phyloP scores from a whole-genome alignment of 495 filamentous ascomycete species.

The Aspergillus ellipticus region DNA sequence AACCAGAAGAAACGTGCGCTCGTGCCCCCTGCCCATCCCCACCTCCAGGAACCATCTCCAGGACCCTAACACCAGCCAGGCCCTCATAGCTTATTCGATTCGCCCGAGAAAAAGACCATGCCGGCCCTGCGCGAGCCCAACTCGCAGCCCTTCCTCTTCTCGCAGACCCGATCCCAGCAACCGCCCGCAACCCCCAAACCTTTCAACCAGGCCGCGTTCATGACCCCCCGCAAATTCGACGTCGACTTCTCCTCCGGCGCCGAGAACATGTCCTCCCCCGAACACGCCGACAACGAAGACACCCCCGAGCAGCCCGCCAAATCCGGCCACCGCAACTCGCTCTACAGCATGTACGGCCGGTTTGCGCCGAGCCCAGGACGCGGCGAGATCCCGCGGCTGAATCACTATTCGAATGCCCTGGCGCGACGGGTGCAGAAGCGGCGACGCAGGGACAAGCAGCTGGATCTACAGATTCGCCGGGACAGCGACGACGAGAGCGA shows the following conservation, averaged over 20 bases:
- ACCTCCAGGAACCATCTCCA: neutral
- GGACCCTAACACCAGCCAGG: constrained; percentile 32
- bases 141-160: constrained; percentile 45
- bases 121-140: constrained; percentile 48
- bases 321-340: constrained; percentile 43
- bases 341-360: constrained; percentile 41
- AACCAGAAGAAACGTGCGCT: constrained; percentile 50
- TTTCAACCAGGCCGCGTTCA: constrained; percentile 67
- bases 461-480: constrained; percentile 41
- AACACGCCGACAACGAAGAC: constrained; percentile 64
- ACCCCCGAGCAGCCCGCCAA: constrained; percentile 58
- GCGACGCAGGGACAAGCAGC: constrained; percentile 43
- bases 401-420: constrained; percentile 50
- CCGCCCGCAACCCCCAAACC: constrained; percentile 27
- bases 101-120: constrained; percentile 45
- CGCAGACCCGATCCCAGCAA: constrained; percentile 28
- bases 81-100: constrained; percentile 47
- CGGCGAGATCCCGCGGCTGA: constrained; percentile 52
- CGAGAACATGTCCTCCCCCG: constrained; percentile 75
- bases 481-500: constrained; percentile 50
- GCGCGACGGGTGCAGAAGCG: constrained; percentile 52
- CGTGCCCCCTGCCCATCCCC: constrained; percentile 3
- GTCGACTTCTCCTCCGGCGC: constrained; percentile 71
- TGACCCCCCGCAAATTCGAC: constrained; percentile 72
- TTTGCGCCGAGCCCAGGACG: constrained; percentile 52